Evolutionary conservation across 2,329 filamentous ascomycete species (phyloP).

Genomic region (Lasiodiplodia citricola): DNA sequence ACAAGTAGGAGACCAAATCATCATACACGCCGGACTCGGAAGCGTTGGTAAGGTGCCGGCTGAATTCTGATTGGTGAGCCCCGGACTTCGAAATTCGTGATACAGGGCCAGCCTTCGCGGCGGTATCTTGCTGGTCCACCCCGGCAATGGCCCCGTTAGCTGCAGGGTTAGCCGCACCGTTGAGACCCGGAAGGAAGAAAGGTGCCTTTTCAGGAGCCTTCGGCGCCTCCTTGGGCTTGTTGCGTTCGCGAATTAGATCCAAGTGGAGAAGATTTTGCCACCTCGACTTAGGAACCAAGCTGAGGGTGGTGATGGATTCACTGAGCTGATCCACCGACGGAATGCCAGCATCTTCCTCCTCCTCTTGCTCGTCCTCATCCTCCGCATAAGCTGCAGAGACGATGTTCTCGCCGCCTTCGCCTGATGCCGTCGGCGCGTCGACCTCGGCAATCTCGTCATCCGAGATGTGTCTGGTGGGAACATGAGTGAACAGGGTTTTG

Average conservation of each 20-base stretch:
- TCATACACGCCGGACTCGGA: conserved; percentile 65
- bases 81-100: conserved; percentile 42
- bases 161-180: conserved; percentile 31
- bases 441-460: conserved; percentile 73
- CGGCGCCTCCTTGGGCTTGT: conserved; percentile 90
- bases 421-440: conserved; percentile 74
- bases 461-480: conserved; percentile 83
- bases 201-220: conserved; percentile 93
- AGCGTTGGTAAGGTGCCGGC: conserved; percentile 53
- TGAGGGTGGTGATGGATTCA: conserved; percentile 83
- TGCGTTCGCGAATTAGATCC: conserved; percentile 87
- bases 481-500: conserved; percentile 85
- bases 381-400: conserved; percentile 77
- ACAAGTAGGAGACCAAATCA: conserved; percentile 77
- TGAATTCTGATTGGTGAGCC: conserved; percentile 49
- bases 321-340: conserved; percentile 76
- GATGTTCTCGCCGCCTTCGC: conserved; percentile 77
- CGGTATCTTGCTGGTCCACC: conserved; percentile 34
- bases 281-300: conserved; percentile 83
- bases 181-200: conserved; percentile 83
- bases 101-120: conserved; percentile 31
- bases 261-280: conserved; percentile 96
- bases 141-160: conserved; percentile 25
- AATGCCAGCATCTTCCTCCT: conserved; percentile 51
- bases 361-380: conserved; percentile 52